A percentile compares a stretch with the other conserved stretches of the same genome.
Conservation (phyloP, 2,329 filamentous ascomycete genomes). For the Atkinsonella hypoxylon region DNA sequence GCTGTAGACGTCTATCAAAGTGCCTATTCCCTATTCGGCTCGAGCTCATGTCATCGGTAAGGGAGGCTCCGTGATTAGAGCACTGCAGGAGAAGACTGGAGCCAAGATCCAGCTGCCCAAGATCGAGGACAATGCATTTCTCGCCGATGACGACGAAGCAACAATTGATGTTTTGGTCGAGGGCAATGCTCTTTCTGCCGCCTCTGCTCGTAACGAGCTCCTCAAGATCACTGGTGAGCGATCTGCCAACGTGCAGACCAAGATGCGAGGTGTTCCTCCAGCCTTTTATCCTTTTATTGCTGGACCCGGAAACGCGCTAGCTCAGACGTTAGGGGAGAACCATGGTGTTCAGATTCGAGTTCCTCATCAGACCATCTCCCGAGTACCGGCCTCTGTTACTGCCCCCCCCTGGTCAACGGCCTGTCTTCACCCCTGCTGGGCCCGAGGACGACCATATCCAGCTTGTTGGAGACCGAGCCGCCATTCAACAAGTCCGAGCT, state of each 20-base stretch:
- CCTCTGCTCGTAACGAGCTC: conserved; percentile 73
- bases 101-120: conserved; percentile 85
- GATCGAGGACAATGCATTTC: conserved; percentile 48
- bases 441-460: conserved; percentile 63
- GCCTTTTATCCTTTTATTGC: conserved; percentile 96
- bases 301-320: conserved; percentile 57
- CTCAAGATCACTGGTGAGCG: conserved; percentile 80
- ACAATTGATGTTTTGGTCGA: conserved; percentile 81
- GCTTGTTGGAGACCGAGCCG: conserved; percentile 72
- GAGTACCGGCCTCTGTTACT: conserved; percentile 53
- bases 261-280: conserved; percentile 71
- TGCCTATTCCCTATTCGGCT: conserved; percentile 72
- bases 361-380: conserved; percentile 67
- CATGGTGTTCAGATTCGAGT: conserved; percentile 73
- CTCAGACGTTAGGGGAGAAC: conserved; percentile 61
- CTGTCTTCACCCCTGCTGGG: conserved; percentile 59
- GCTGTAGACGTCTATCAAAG: conserved; percentile 44
- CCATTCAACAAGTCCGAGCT: conserved; percentile 67
- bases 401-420: conserved; percentile 50
- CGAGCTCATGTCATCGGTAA: conserved; percentile 89
- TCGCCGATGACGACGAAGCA: conserved; percentile 64
- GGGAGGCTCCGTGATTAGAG: conserved; percentile 79
- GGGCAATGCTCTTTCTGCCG: conserved; percentile 79
- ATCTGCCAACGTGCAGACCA: conserved; percentile 68
- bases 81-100: conserved; percentile 78